Percentiles rank a stretch among this genome's conserved stretches.
Conservation (phyloP, 2,329 filamentous ascomycete species). For the Hirsutella rhossiliensis region DNA sequence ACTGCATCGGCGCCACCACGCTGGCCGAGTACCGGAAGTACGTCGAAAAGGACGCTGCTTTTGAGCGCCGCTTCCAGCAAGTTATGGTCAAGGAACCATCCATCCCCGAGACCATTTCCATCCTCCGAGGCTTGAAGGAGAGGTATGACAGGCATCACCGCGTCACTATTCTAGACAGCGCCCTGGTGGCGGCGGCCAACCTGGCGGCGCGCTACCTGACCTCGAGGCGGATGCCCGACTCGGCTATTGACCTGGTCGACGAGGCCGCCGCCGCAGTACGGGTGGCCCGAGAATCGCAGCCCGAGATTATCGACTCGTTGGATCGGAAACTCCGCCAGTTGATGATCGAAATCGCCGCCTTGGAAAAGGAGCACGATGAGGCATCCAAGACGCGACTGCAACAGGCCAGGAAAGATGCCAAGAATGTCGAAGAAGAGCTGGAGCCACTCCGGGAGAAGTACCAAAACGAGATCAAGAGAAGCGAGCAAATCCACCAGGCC, state of each 20-base stretch:
- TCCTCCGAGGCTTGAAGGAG: slow-evolving; percentile 95
- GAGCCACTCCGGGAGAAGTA: slow-evolving; percentile 91
- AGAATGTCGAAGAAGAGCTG: slow-evolving; percentile 89
- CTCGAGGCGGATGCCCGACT: slow-evolving; percentile 81
- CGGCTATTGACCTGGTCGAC: slow-evolving; percentile 90
- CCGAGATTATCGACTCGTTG: slow-evolving; percentile 87
- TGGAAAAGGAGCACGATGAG: slow-evolving; percentile 89
- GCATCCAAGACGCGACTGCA: slow-evolving; percentile 74
- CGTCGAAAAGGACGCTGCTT: slow-evolving; percentile 96
- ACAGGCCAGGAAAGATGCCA: slow-evolving; percentile 78
- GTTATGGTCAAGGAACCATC: slow-evolving; percentile 91
- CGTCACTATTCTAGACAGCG: slow-evolving; percentile 90
- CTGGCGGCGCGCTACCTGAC: slow-evolving; percentile 91
- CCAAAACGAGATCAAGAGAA: slow-evolving; percentile 80
- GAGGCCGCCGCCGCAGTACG: slow-evolving; percentile 94
- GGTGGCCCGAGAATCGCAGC: slow-evolving; percentile 90
- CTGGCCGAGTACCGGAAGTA: slow-evolving; percentile 95
- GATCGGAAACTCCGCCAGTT: slow-evolving; percentile 84
- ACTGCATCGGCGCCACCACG: slow-evolving; percentile 96
- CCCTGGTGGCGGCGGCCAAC: slow-evolving; percentile 82
- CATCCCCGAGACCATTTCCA: slow-evolving; percentile 84
- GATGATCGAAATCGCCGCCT: slow-evolving; percentile 92
- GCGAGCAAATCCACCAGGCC: slow-evolving; percentile 83
- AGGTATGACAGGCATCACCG: slow-evolving; percentile 97
- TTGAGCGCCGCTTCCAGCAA: slow-evolving; percentile 97